A percentile compares a stretch with the other conserved stretches of the same genome.
These are phyloP conservation scores for Kodamaea alishanica DNA, from an alignment of 1,139 yeast genomes.

Conservation along the genomic window DNA sequence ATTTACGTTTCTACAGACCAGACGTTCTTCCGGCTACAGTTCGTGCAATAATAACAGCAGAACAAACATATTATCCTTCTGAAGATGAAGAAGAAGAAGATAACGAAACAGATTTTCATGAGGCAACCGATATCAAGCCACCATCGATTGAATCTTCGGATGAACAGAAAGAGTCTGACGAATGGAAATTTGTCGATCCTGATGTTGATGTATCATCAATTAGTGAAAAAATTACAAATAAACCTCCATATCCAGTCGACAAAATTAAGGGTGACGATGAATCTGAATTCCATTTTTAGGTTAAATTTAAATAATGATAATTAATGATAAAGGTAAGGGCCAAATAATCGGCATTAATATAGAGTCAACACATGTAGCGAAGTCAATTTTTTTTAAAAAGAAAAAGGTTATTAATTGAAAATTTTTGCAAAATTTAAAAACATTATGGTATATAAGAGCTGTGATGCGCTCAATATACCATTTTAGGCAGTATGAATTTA, in stretches of 20 bases:
- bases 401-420: neutral
- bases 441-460: too few relatives aligned
- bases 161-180: conserved; percentile 6
- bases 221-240: conserved; percentile 1
- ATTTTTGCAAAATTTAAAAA: neutral
- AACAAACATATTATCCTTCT: conserved; percentile 32
- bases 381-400: neutral
- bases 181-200: conserved; percentile 16
- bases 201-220: conserved; percentile 7
- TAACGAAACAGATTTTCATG: conserved; percentile 7
- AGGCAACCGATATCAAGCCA: conserved; percentile 2
- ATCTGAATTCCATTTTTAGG: conserved; percentile 14
- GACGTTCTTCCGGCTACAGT: conserved; percentile 48
- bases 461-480: too few relatives aligned
- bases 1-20: conserved; percentile 76
- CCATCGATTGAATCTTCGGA: neutral
- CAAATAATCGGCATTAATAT: neutral
- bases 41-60: conserved; percentile 41
- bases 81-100: conserved; percentile 20
- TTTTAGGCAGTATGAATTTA: too few relatives aligned
- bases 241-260: conserved; percentile 14
- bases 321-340: neutral
- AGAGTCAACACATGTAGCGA: neutral
- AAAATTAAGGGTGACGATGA: conserved; percentile 9
- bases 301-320: neutral